Base-by-base conservation (phyloP, 2,329 filamentous ascomycete genomes). In the Gliomastix tumulicola region DNA sequence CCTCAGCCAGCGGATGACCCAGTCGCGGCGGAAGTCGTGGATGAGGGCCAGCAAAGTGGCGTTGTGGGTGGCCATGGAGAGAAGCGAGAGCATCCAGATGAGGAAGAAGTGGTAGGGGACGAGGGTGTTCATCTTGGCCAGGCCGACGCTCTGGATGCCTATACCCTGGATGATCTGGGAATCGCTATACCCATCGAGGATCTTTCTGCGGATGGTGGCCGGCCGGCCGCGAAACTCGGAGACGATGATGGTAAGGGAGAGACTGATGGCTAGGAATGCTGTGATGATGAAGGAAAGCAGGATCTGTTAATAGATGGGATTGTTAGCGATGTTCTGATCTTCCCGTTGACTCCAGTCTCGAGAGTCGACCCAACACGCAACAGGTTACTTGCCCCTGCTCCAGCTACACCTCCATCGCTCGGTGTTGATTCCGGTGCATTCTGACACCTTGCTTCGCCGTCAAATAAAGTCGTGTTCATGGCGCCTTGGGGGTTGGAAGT, bases 61-160 rank as follows among this genome's bases (percentile, higher is more conserved):
- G 40, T 82, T 78, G 54, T 84, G 79, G 4, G 79, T 81, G 2
- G 76, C 74, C 44, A 76, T 82, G 13, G 76, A 76, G 7, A 84
- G 63, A 11, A 82, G 57, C 0, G 75, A 76, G 3, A 84, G 60
- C 62, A 82, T 79, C 79, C 79, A 84, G 44, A 84, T 73, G 37
- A 83, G 69, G 60, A 83, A 83, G 61, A 84, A 82, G 56, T 84
- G 79, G 51, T 84, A 84, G 0, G 77, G 70, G 0, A 79, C 68
- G 52, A 84, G 69, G 6, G 63, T 62, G 32, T 68, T 57, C 50
- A 74, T 70, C 49, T 78, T 76, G 5, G 72, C 72, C 2, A 84
- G 67, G 0, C 74, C 80, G 18, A 84, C 66, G 39, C 65, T 66
- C 52, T 84, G 79, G 39, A 84, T 74, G n/a, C 74, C 78, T 51